phyloP scores from a whole-genome alignment of 1,284 basidiomycete genomes.

The Boletus holoroseus region DNA sequence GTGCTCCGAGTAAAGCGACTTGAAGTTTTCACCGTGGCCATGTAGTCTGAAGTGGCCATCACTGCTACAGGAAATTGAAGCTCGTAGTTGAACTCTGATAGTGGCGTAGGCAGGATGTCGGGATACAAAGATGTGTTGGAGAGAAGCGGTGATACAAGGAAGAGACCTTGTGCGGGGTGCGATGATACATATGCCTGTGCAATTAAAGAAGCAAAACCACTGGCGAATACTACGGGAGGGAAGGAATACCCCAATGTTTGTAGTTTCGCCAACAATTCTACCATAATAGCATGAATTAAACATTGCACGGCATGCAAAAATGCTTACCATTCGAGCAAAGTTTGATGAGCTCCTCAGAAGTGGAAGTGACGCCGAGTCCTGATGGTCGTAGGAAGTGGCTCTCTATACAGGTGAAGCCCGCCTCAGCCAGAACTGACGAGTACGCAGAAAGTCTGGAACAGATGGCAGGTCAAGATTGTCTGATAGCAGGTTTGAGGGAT shows the following conservation, averaged over 20 bases:
- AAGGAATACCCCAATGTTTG: slow-evolving; percentile 50
- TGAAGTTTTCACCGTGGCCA: slow-evolving; percentile 31
- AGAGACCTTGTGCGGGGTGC: slow-evolving; percentile 54
- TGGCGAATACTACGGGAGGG: slow-evolving; percentile 57
- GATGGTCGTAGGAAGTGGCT: slow-evolving; percentile 43
- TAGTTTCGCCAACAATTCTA: slow-evolving; percentile 41
- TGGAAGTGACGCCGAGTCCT: slow-evolving; percentile 13
- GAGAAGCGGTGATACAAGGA: slow-evolving; percentile 54
- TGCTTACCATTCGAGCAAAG: slow-evolving; percentile 39
- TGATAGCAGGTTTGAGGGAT: neutral
- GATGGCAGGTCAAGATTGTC: neutral
- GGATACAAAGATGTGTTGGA: slow-evolving; percentile 36
- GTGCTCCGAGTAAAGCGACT: slow-evolving; percentile 38
- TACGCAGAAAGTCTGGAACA: slow-evolving; percentile 18
- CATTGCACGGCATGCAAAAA: neutral
- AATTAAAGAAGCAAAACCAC: slow-evolving; percentile 43
- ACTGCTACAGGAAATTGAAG: slow-evolving; percentile 60
- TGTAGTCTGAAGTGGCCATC: slow-evolving; percentile 36
- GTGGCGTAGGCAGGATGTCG: slow-evolving; percentile 36
- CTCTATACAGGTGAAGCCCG: slow-evolving; percentile 58
- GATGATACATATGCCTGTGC: slow-evolving; percentile 65
- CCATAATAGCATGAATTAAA: neutral
- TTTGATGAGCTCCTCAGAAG: slow-evolving; percentile 36
- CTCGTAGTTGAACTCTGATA: slow-evolving; percentile 56
- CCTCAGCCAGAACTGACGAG: slow-evolving; percentile 48